Conservation (phyloP, 1,284 basidiomycete species). For the Heterobasidion occidentale region DNA sequence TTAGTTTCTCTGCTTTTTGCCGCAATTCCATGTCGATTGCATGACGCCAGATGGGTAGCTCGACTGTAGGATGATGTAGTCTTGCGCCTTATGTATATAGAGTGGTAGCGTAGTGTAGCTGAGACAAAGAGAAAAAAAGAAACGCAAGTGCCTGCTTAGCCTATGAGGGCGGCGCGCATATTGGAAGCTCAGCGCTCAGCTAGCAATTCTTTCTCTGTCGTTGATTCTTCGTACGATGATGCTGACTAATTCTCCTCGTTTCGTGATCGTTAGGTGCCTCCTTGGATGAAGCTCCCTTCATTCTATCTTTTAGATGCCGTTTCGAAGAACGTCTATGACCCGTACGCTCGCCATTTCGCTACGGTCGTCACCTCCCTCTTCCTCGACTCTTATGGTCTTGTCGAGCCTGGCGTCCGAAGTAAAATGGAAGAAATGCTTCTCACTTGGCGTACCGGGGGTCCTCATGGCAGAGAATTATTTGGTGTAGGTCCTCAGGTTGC, state of each 20-base stretch:
- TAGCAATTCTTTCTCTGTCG: background rate
- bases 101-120: background rate
- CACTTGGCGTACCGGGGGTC: conserved; percentile 85
- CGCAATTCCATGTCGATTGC: background rate
- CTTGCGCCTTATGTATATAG: background rate
- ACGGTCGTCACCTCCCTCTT: conserved; percentile 74
- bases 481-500: conserved; percentile 64
- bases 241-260: conserved; percentile 51
- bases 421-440: conserved; percentile 96
- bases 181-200: background rate
- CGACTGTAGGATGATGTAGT: background rate
- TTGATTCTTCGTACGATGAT: conserved; percentile 10
- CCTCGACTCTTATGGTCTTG: conserved; percentile 76
- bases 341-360: conserved; percentile 79
- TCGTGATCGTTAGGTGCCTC: conserved; percentile 60
- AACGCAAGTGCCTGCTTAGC: background rate
- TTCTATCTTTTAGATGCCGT: conserved; percentile 97
- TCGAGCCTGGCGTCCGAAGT: conserved; percentile 75
- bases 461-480: conserved; percentile 77
- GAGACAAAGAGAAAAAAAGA: background rate
- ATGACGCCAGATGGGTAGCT: background rate
- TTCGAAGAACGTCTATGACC: conserved; percentile 88
- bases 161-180: background rate
- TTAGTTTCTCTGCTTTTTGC: conserved; percentile 7
- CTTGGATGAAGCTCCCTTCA: conserved; percentile 85